These are phyloP conservation scores for Annulohypoxylon stygium DNA, from an alignment of 495 filamentous ascomycete species.

Conservation along the genomic window DNA sequence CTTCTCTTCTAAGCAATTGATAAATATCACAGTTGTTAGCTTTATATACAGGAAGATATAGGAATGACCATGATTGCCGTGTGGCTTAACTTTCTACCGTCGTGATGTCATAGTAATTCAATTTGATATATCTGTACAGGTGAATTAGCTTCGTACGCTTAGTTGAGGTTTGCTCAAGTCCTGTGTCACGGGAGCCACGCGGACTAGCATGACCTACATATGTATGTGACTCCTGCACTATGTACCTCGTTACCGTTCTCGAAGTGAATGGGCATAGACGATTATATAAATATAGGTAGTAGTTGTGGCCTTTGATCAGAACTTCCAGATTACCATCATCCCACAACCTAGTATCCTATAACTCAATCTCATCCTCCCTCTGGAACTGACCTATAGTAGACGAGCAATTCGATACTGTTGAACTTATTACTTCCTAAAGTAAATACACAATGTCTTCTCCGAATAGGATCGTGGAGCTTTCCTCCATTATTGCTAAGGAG, in stretches of 20 bases:
- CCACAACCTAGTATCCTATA: neutral
- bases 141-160: neutral
- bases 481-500: slow-evolving; percentile 27
- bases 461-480: slow-evolving; percentile 38
- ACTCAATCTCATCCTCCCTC: neutral
- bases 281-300: neutral
- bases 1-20: neutral
- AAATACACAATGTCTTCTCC: slow-evolving; percentile 13
- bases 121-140: neutral
- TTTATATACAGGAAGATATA: neutral
- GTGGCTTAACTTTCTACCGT: neutral
- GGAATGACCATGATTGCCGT: neutral
- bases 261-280: neutral
- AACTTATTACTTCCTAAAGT: neutral
- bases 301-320: neutral
- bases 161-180: neutral
- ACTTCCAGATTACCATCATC: neutral
- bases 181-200: neutral
- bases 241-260: neutral
- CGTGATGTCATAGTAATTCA: neutral
- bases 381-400: neutral
- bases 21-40: neutral
- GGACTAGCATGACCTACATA: slow-evolving; percentile 4
- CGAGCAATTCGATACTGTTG: neutral
- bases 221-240: neutral